Base-by-base conservation (phyloP, 768 basidiomycete genomes). In the Mycena latifolia region DNA sequence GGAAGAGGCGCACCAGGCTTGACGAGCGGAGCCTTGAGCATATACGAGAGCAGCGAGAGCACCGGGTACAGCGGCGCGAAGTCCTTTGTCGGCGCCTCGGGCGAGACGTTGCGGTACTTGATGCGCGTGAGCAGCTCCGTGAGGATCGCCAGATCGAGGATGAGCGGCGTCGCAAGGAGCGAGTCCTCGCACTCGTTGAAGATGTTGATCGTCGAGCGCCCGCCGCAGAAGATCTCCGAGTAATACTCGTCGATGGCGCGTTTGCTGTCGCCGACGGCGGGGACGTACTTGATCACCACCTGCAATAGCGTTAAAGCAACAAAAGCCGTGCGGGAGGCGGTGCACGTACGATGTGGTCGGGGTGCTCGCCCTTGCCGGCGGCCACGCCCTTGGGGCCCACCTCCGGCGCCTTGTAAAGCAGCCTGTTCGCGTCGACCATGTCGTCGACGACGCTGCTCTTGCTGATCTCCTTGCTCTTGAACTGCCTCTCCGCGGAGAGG, bases 121-220 rank as follows among this genome's bases (percentile, higher is more conserved):
- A 99, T 85, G 65, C 97, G 96, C 45, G 96, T 96, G 65, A 99
- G 85, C 64, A 99, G 85, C 84, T 99, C 97, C 52, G 96, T 89
- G 65, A 98, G 88, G 84, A 98, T 95, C 45, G 93, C 79, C 70
- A 99, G 83, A 79, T 99, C 97, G 74, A 99, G 85, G 77, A 98
- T 98, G 73, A 99, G 87, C 22, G 96, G 96, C 39, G 96, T 96
- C 29, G 97, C 97, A 67, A 99, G 86, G 66, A 99, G 85, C 15
- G 96, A 98, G 78, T 99, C 97, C 91, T 97, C 95, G 85, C 97
- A 98, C 79, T 96, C 93, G 79, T 98, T 98, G 88, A 97, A 98
- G 81, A 95, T 94, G 78, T 94, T 95, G 85, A 98, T 96, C 14
- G 93, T 94, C 69, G 92, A 93, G 67, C 94, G 85, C 29, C 96